Base-by-base conservation (phyloP, 202 grass and related monocot species). In the Brachypodium distachyon region DNA sequence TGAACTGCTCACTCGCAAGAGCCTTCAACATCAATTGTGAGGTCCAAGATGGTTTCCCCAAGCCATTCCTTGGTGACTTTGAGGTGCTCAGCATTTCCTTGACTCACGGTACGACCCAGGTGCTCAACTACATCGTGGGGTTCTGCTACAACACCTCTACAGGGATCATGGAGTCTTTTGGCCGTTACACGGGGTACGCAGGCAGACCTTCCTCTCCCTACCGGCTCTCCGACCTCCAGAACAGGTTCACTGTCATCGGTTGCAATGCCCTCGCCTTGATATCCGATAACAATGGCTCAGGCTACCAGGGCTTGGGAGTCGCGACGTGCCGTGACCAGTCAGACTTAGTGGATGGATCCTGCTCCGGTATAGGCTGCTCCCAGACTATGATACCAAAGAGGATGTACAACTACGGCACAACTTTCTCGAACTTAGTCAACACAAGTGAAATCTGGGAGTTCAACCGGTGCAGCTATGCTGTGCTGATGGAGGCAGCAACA, bases 191-290 rank as follows among this genome's bases (percentile, higher is more conserved):
- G 37, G 21, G 62, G 12, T 42, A 65, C 11, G 61, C 0, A 66
- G 12, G 38, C 7, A 37, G 41, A 14, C 1, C 38, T 9, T 66
- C 62, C 3, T 36, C 71, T 28, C 49, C 72, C 6, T 88, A 40
- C 5, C 52, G 25, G 25, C 58, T 88, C 17, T 87, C 79, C 0
- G 28, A 70, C 21, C 19, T 4, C 10, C 3, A 4, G 2, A 91
- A 92, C 61, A 83, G 56, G 78, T 88, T 92, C 68, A 85, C 39
- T 22, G 39, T 67, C 61, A 58, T 88, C 1, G 85, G 89, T 0
- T 85, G 85, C 72, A 37, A 52, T 2, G 59, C 59, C 7, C 14
- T 88, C 7, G 67, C 46, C 18, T 19, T 47, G 11, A 49, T 81
- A 0, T 4, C 0, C 9, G 17, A 34, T 12, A 2, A 9, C 13